phyloP scores from a whole-genome alignment of 2,329 filamentous ascomycete species.

The Trichoderma cornu-damae region DNA sequence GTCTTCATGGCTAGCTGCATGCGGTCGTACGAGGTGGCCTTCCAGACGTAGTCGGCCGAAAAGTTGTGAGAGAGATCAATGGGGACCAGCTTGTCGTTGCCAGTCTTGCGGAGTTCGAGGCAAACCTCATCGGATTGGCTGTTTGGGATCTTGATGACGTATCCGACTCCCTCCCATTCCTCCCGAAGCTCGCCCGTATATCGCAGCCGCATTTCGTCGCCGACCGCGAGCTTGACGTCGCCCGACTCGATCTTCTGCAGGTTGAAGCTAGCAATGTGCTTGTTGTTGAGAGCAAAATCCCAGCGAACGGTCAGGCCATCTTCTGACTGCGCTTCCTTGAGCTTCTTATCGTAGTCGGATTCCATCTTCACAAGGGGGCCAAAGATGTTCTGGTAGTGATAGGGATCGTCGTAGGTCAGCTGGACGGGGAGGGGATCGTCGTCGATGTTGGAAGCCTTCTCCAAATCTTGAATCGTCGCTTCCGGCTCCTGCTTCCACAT shows the following conservation, averaged over 20 bases:
- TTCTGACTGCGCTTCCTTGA: slow-evolving; percentile 97
- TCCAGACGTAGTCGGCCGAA: slow-evolving; percentile 98
- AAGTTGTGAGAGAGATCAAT: slow-evolving; percentile 97
- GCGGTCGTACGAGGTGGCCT: slow-evolving; percentile 96
- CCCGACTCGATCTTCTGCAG: slow-evolving; percentile 95
- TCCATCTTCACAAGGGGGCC: slow-evolving; percentile 98
- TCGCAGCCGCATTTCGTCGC: slow-evolving; percentile 95
- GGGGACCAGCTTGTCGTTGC: slow-evolving; percentile 92
- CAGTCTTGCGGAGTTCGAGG: slow-evolving; percentile 87
- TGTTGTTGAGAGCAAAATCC: slow-evolving; percentile 95
- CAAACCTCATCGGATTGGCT: slow-evolving; percentile 98
- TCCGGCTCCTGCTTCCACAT: slow-evolving; percentile 95
- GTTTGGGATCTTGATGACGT: slow-evolving; percentile 99
- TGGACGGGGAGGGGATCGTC: slow-evolving; percentile 92
- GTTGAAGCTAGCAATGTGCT: slow-evolving; percentile 91
- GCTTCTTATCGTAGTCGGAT: slow-evolving; percentile 96
- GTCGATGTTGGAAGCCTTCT: slow-evolving; percentile 86
- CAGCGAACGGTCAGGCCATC: slow-evolving; percentile 91
- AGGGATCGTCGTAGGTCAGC: slow-evolving; percentile 92
- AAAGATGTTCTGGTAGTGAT: slow-evolving; percentile 98
- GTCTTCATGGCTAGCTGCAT: slow-evolving; percentile 99
- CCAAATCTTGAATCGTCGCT: slow-evolving; percentile 84
- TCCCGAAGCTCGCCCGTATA: slow-evolving; percentile 91
- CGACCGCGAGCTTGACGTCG: slow-evolving; percentile 95
- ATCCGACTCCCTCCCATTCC: slow-evolving; percentile 95